Evolutionary conservation across 1,284 basidiomycete genomes (phyloP).

Genomic region (Leccinum huronense): DNA sequence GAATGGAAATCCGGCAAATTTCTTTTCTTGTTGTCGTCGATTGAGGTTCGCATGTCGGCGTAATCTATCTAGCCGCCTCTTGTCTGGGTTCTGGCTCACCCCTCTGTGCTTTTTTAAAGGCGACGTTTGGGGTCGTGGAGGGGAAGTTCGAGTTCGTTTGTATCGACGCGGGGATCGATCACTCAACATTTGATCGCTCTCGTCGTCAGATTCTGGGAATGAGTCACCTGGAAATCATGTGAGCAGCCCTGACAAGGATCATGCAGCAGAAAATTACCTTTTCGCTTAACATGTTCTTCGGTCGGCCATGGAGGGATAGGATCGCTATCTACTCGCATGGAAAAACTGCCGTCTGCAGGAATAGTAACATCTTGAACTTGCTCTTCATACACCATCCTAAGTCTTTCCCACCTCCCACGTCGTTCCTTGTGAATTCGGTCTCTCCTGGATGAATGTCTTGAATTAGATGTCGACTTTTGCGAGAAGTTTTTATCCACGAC

Average conservation of each 20-base stretch:
- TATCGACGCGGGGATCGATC: constrained; percentile 21
- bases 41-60: constrained; percentile 37
- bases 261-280: constrained; percentile 39
- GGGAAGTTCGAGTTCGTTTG: constrained; percentile 50
- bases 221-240: constrained; percentile 19
- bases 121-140: constrained; percentile 46
- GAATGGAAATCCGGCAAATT: constrained; percentile 12
- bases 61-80: constrained; percentile 42
- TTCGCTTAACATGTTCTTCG: constrained; percentile 42
- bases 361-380: constrained; percentile 13
- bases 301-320: constrained; percentile 21
- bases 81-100: constrained; percentile 40
- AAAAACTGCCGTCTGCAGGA: constrained; percentile 31
- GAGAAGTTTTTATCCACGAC: constrained; percentile 44
- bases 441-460: constrained; percentile 20
- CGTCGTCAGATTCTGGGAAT: constrained; percentile 12
- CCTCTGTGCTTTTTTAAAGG: constrained; percentile 44
- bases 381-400: constrained; percentile 19
- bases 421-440: constrained; percentile 28
- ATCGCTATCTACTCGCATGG: constrained; percentile 32
- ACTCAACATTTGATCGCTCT: constrained; percentile 29
- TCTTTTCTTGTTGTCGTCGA: constrained; percentile 26
- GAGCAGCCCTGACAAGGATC: constrained; percentile 11
- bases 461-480: constrained; percentile 14
- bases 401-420: constrained; percentile 29